A percentile compares a stretch with the other conserved stretches of the same genome.
Conservation (phyloP, 192 early-diverging fungal genomes). For the Entomortierella lignicola region DNA sequence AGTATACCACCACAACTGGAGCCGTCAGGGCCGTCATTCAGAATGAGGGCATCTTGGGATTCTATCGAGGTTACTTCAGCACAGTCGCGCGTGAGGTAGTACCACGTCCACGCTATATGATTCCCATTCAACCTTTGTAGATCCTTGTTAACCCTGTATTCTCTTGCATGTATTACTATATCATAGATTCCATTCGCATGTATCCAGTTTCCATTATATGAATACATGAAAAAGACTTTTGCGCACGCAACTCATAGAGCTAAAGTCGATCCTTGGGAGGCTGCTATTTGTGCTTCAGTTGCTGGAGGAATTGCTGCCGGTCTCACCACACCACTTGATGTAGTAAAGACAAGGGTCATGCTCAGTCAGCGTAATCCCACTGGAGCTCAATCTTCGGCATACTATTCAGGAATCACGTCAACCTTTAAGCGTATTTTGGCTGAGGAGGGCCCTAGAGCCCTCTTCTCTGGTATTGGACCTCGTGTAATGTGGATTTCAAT, state of each 20-base stretch:
- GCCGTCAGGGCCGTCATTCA: constrained; percentile 75
- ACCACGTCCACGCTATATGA: neutral
- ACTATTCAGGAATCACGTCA: constrained; percentile 74
- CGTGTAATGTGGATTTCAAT: constrained; percentile 96
- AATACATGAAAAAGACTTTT: constrained; percentile 80
- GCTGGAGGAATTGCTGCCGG: constrained; percentile 92
- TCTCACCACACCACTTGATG: constrained; percentile 94
- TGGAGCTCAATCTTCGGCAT: constrained; percentile 52
- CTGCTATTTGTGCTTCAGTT: constrained; percentile 86
- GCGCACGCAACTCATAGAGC: constrained; percentile 57
- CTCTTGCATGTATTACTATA: neutral
- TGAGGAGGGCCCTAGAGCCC: constrained; percentile 80
- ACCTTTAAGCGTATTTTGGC: constrained; percentile 80
- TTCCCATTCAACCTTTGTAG: no score
- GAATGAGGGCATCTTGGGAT: constrained; percentile 82
- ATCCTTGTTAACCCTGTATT: neutral
- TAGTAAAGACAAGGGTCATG: constrained; percentile 97
- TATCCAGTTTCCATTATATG: constrained; percentile 97
- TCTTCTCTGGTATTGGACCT: constrained; percentile 93
- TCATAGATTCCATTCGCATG: constrained; percentile 92
- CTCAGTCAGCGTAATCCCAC: constrained; percentile 71
- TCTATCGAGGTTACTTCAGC: constrained; percentile 93
- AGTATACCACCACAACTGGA: constrained; percentile 67
- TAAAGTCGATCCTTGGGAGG: constrained; percentile 78
- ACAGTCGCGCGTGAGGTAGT: constrained; percentile 90